Conservation (phyloP, 148 eudicot genomes). For the Nepenthes gracilis region DNA sequence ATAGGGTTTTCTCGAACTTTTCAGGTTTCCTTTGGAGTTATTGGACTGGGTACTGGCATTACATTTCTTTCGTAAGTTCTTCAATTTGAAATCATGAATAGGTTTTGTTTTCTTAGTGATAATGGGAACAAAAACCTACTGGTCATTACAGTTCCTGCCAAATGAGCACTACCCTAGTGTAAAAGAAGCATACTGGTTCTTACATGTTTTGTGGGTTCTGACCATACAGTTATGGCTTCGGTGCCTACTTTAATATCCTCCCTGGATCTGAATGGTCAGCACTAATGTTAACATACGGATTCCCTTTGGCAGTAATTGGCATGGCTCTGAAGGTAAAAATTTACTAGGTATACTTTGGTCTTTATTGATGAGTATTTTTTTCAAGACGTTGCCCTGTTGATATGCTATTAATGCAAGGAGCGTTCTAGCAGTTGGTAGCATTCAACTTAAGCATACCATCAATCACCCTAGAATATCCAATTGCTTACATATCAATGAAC, state of each 20-base stretch:
- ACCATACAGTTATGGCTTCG: constrained; percentile 76
- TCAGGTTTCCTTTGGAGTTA: constrained; percentile 84
- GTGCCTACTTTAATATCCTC: constrained; percentile 90
- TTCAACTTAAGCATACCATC: no score
- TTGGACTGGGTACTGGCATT: constrained; percentile 72
- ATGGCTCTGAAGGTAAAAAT: constrained; percentile 87
- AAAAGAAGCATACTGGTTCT: constrained; percentile 2
- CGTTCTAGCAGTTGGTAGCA: no score
- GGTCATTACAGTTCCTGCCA: no score
- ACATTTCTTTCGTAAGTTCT: constrained; percentile 76
- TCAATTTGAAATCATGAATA: not conserved
- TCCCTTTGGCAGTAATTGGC: constrained; percentile 94
- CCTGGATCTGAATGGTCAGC: constrained; percentile 99
- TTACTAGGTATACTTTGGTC: no score
- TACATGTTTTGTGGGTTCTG: constrained; percentile 4
- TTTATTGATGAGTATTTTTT: no score
- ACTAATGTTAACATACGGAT: constrained; percentile 92
- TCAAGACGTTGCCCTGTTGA: no score
- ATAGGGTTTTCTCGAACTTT: not conserved
- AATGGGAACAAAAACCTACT: no score
- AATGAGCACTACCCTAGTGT: not conserved
- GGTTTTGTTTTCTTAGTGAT: not conserved
- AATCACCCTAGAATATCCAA: not conserved
- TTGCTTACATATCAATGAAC: no score
- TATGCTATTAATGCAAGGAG: no score